phyloP scores from a whole-genome alignment of 108 stramenopile genomes.

The Conticribra weissflogii region DNA sequence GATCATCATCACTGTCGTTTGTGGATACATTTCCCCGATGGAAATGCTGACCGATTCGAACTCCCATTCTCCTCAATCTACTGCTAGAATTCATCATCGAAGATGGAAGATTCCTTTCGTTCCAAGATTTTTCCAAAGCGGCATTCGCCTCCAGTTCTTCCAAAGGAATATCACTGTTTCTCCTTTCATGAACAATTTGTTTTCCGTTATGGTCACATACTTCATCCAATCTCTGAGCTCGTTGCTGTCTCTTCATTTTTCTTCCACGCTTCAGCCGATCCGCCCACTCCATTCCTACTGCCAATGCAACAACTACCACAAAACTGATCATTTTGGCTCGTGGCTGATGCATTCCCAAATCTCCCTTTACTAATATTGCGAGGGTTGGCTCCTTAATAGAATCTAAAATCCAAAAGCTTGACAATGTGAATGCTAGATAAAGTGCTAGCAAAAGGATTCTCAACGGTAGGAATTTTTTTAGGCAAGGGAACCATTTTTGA shows the following conservation, averaged over 20 bases:
- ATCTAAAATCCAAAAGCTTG: slow-evolving; percentile 87
- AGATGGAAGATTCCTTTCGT: slow-evolving; percentile 34
- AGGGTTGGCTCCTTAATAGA: slow-evolving; percentile 96
- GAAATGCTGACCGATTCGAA: slow-evolving; percentile 21
- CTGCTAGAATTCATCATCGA: neutral
- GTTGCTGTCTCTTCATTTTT: slow-evolving; percentile 26
- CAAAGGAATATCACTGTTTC: neutral
- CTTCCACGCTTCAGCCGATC: slow-evolving; percentile 20
- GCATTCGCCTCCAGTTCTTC: slow-evolving; percentile 22
- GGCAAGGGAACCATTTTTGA: neutral
- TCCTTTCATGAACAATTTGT: neutral
- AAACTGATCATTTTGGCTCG: slow-evolving; percentile 87
- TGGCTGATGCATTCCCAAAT: slow-evolving; percentile 87
- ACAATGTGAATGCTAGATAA: slow-evolving; percentile 41
- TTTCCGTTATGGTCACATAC: slow-evolving; percentile 27
- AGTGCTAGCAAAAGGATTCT: slow-evolving; percentile 39
- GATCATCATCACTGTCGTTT: slow-evolving; percentile 7
- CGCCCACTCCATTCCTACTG: slow-evolving; percentile 69
- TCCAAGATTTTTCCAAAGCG: slow-evolving; percentile 25
- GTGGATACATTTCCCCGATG: slow-evolving; percentile 8
- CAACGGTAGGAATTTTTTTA: slow-evolving; percentile 8
- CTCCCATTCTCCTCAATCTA: slow-evolving; percentile 3
- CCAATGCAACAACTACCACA: slow-evolving; percentile 62
- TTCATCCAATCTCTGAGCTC: too few relatives aligned
- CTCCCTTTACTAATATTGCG: slow-evolving; percentile 79